Evolutionary conservation across 1,284 basidiomycete species (phyloP).

Genomic region (Pseudomicrostroma phylloplanum): DNA sequence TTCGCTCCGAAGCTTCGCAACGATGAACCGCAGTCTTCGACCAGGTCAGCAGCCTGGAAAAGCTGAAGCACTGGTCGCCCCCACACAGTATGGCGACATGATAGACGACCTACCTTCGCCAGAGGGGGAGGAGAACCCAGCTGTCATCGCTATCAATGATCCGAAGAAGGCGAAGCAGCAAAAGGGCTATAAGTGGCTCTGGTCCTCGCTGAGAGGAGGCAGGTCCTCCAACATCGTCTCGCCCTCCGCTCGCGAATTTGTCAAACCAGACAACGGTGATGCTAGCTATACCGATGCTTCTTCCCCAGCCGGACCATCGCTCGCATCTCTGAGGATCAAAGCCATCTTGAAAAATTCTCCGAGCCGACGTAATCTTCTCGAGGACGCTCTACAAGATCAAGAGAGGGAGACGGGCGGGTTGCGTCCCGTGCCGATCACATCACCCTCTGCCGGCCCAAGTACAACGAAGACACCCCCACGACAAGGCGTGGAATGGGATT

Average conservation of each 20-base stretch:
- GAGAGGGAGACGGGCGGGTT: conserved; percentile 7
- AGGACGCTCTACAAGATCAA: not conserved
- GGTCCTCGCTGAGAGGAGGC: conserved; percentile 25
- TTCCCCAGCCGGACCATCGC: conserved; percentile 8
- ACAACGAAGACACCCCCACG: too few species aligned
- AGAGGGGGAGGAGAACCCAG: too few species aligned
- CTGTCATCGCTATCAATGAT: not conserved
- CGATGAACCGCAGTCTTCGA: conserved; percentile 25
- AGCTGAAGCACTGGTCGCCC: conserved; percentile 32
- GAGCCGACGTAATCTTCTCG: not conserved
- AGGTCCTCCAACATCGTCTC: not conserved
- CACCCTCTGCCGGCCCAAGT: conserved; percentile 16
- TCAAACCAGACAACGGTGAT: conserved; percentile 10
- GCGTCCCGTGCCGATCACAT: conserved; percentile 31
- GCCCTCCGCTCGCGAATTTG: conserved; percentile 3
- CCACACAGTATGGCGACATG: conserved; percentile 20
- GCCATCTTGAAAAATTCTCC: conserved; percentile 20
- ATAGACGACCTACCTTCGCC: conserved; percentile 12
- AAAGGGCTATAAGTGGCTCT: conserved; percentile 22
- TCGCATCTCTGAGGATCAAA: conserved; percentile 34
- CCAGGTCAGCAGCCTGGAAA: conserved; percentile 39
- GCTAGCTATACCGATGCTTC: too few species aligned
- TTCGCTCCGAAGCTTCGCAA: conserved; percentile 32
- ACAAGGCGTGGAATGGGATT: too few species aligned
- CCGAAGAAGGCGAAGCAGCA: not conserved